phyloP scores from a whole-genome alignment of 139 green algal genomes.

The Chlamydomonas schloesseri region DNA sequence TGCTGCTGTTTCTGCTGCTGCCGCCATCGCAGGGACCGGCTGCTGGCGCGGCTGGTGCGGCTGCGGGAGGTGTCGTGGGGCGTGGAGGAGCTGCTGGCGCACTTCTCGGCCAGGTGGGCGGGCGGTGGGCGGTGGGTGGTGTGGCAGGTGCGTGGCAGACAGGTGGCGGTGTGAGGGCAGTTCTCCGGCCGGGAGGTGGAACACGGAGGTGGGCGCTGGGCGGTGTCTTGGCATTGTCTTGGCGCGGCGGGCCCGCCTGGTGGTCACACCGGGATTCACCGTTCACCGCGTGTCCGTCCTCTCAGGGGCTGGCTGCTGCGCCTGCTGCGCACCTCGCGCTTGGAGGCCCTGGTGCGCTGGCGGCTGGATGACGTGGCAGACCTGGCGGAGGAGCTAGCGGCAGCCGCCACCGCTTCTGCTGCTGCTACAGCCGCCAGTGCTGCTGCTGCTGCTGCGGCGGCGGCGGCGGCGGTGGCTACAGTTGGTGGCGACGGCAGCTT shows the following conservation, averaged over 20 bases:
- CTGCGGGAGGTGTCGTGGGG: slow-evolving; percentile 27
- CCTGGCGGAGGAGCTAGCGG: not conserved
- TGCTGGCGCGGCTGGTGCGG: not conserved
- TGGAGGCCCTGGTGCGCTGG: slow-evolving; percentile 22
- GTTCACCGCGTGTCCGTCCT: too few species aligned
- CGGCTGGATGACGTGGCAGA: slow-evolving; percentile 16
- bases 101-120: slow-evolving; percentile 27
- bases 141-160: too few species aligned
- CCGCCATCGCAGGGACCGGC: not conserved
- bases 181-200: too few species aligned
- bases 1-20: too few species aligned
- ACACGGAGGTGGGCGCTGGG: too few species aligned
- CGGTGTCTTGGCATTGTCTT: too few species aligned
- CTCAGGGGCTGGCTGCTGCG: slow-evolving; percentile 43
- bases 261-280: too few species aligned
- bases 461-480: not conserved
- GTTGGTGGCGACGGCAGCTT: too few species aligned
- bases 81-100: slow-evolving; percentile 30
- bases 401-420: not conserved
- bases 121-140: not conserved
- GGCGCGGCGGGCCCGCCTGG: too few species aligned
- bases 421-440: too few species aligned
- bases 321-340: slow-evolving; percentile 5
- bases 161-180: too few species aligned
- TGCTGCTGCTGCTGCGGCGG: too few species aligned